Evolutionary conservation across 2,329 filamentous ascomycete species (phyloP), one percentile per base, ranked within the genome.

Genomic region (Fusarium buharicum): DNA sequence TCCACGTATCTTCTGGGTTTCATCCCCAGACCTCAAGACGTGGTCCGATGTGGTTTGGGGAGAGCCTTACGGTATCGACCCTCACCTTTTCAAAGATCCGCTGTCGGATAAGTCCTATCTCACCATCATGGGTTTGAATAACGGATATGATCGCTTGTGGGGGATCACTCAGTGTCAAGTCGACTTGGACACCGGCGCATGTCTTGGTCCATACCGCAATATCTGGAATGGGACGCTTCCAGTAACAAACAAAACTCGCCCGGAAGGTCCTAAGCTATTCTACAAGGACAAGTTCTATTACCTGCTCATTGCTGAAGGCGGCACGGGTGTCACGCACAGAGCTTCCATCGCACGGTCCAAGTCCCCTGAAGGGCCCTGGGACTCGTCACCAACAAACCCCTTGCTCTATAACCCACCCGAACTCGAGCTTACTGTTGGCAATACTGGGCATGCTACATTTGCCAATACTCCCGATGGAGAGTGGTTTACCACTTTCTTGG

Each of bases 371-470:
- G 58, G 58, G 11, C 54, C 58, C 0, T 62, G 54, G 54, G 50
- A 54, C n/a, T 47, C 48, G 0, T 58, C 75, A 1, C 76, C 77
- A 1, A 70, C 69, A 14, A 80, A 81, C 38, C 78, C 78, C 3
- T 72, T 69, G 4, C 55, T 69, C 22, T 69, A 61, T 56, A 69
- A 67, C 41, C 65, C 60, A 12, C 60, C 55, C 2, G 40, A 65
- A 30, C 44, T 47, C 40, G 58, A 62, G 17, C 51, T 68, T 6
- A 65, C 62, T 0, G 48, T 69, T n/a, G 50, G 61, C 20, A 54
- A 57, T 1, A 69, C 67, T 2, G 66, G 67, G 3, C 67, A 69
- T 16, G 67, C 65, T 3, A 67, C 66, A 4, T 67, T 69, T 27
- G 50, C 60, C 22, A 51, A 62, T 22, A 67, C 65, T 6, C 55